Percentiles rank a stretch among this genome's conserved stretches.
Evolutionary conservation across 805 yeast genomes (phyloP).

Genomic region (Wickerhamomyces sydowiorum): DNA sequence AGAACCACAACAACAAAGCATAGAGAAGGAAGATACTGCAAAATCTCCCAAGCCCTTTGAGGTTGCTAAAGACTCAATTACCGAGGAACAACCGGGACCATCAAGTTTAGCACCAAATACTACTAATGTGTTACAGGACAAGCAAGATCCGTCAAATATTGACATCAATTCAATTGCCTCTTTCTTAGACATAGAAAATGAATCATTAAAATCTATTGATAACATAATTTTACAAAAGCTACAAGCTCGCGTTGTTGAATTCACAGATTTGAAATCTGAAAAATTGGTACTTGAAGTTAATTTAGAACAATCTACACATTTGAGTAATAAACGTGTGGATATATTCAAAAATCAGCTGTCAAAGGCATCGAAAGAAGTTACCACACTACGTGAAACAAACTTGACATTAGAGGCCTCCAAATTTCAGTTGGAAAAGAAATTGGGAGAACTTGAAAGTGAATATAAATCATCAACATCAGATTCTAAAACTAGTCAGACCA

Average conservation of each 20-base stretch:
- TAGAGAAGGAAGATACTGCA: too few species aligned
- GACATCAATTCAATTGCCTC: slow-evolving; percentile 23
- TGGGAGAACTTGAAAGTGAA: slow-evolving; percentile 11
- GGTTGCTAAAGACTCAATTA: slow-evolving; percentile 7
- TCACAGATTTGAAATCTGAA: slow-evolving; percentile 31
- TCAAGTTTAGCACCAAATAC: not conserved
- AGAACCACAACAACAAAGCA: not conserved
- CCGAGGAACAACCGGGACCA: not conserved
- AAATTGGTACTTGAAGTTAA: slow-evolving; percentile 31
- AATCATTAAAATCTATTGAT: slow-evolving; percentile 18
- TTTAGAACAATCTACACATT: slow-evolving; percentile 34
- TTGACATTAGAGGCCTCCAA: slow-evolving; percentile 17
- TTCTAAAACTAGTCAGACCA: slow-evolving; percentile 6
- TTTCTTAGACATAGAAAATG: slow-evolving; percentile 26
- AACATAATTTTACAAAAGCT: slow-evolving; percentile 21
- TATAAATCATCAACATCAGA: slow-evolving; percentile 4
- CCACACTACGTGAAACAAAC: slow-evolving; percentile 17
- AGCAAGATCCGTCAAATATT: not conserved
- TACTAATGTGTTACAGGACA: not conserved
- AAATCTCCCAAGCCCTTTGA: slow-evolving; percentile 4
- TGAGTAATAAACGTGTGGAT: slow-evolving; percentile 27
- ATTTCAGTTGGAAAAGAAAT: slow-evolving; percentile 13
- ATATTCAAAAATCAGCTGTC: slow-evolving; percentile 25
- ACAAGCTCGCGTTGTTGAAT: slow-evolving; percentile 26
- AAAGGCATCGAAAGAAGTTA: slow-evolving; percentile 18